Conservation (phyloP, 306 rosid genomes). For the Lablab purpureus region DNA sequence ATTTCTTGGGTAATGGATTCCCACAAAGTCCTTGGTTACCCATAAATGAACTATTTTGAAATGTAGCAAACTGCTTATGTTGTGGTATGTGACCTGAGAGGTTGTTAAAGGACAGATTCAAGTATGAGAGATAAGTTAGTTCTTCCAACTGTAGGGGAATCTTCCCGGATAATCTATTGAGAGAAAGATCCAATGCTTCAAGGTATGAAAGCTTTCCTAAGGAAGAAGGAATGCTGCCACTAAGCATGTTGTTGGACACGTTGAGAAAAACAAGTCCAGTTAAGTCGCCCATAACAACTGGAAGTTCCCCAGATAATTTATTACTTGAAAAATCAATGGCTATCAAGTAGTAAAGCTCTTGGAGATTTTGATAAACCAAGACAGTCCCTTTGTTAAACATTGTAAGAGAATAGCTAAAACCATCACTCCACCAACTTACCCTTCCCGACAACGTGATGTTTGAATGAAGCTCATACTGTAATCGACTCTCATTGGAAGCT, state of each 20-base stretch:
- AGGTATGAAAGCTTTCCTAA: conserved; percentile 31
- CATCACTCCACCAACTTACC: too few species aligned
- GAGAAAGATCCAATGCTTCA: conserved; percentile 37
- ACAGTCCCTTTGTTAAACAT: conserved; percentile 38
- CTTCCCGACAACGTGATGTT: too few species aligned
- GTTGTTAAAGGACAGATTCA: conserved; percentile 29
- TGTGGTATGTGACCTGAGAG: conserved; percentile 28
- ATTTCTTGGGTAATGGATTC: conserved; percentile 5
- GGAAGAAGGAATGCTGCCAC: conserved; percentile 40
- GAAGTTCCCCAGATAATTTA: conserved; percentile 42
- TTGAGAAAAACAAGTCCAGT: conserved; percentile 28
- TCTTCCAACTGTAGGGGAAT: conserved; percentile 8
- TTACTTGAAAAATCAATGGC: conserved; percentile 47
- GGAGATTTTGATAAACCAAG: conserved; percentile 12
- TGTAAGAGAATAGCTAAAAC: background rate
- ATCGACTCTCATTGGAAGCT: background rate
- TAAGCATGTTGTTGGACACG: conserved; percentile 40
- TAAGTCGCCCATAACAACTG: conserved; percentile 20
- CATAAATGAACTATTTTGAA: background rate
- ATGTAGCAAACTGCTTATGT: conserved; percentile 18
- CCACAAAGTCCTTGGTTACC: conserved; percentile 33
- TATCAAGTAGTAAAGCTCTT: conserved; percentile 7
- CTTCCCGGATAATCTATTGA: conserved; percentile 21
- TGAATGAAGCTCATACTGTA: background rate
- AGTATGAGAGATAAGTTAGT: conserved; percentile 33